phyloP scores from a whole-genome alignment of 2,329 filamentous ascomycete species.

The Colletotrichum sp. region DNA sequence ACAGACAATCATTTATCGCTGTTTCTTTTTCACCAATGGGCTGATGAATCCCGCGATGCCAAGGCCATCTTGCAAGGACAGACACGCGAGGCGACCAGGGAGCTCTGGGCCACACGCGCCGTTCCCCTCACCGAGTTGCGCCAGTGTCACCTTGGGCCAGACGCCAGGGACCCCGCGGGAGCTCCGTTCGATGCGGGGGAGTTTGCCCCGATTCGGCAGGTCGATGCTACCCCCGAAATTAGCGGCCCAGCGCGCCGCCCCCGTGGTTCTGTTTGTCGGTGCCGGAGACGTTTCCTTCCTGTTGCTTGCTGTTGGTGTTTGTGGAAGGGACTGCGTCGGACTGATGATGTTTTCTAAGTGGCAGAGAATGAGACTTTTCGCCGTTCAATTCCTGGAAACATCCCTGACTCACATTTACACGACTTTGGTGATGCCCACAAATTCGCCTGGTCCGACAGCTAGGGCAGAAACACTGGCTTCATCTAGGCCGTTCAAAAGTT shows the following conservation, averaged over 20 bases:
- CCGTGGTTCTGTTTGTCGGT: background rate
- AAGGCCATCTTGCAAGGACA: background rate
- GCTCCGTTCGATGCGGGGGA: background rate
- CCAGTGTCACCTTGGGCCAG: background rate
- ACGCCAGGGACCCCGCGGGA: background rate
- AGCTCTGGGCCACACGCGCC: background rate
- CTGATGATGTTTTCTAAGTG: too few species aligned
- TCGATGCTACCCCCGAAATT: background rate
- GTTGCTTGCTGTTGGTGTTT: background rate
- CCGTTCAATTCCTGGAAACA: background rate
- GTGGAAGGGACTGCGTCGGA: accelerated
- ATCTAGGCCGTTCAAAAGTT: background rate
- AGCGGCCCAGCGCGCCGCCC: background rate
- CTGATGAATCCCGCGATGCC: background rate
- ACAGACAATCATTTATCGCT: background rate
- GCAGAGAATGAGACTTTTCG: background rate
- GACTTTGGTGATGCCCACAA: background rate
- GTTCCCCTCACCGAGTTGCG: background rate
- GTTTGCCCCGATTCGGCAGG: background rate
- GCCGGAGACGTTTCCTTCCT: background rate
- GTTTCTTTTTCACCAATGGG: background rate
- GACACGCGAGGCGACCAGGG: background rate
- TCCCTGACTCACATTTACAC: too few species aligned
- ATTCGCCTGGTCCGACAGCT: background rate
- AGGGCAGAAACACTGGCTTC: background rate